phyloP scores from a whole-genome alignment of 495 filamentous ascomycete species.

The Rhypophila decipiens region DNA sequence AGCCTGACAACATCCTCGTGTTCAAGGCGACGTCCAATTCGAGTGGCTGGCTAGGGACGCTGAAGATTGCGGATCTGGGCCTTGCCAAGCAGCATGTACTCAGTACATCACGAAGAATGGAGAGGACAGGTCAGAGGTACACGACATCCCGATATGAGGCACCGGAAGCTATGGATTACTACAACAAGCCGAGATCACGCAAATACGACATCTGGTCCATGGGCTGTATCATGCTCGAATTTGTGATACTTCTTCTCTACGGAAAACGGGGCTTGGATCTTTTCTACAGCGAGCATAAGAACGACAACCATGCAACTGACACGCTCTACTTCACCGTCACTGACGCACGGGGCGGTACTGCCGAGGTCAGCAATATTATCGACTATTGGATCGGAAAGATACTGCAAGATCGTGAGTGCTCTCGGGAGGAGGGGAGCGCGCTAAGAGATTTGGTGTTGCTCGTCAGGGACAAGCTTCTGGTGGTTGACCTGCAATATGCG shows the following conservation, averaged over 20 bases:
- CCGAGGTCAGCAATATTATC: background rate
- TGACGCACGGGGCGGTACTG: too few relatives aligned
- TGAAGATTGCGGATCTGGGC: constrained; percentile 21
- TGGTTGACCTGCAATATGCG: too few relatives aligned
- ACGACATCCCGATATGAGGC: constrained; percentile 12
- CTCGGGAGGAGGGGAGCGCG: constrained; percentile 1
- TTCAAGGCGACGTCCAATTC: background rate
- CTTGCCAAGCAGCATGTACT: constrained; percentile 13
- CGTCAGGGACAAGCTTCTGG: constrained; percentile 14
- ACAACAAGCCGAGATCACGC: constrained; percentile 1
- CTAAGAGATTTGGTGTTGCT: constrained; percentile 10
- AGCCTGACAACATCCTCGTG: constrained; percentile 22
- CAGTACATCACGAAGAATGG: constrained; percentile 2
- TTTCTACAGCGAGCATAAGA: constrained; percentile 7
- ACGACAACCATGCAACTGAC: too few relatives aligned
- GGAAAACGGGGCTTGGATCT: constrained; percentile 11
- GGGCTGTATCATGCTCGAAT: constrained; percentile 30
- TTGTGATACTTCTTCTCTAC: constrained; percentile 28
- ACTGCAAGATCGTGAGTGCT: background rate
- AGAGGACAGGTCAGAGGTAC: background rate
- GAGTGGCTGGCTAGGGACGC: constrained; percentile 1
- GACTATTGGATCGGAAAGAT: background rate
- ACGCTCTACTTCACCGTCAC: too few relatives aligned
- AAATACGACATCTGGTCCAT: constrained; percentile 35
- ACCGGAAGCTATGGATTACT: background rate